phyloP scores from a whole-genome alignment of 108 stramenopile species.

The Epithemia pelagica region DNA sequence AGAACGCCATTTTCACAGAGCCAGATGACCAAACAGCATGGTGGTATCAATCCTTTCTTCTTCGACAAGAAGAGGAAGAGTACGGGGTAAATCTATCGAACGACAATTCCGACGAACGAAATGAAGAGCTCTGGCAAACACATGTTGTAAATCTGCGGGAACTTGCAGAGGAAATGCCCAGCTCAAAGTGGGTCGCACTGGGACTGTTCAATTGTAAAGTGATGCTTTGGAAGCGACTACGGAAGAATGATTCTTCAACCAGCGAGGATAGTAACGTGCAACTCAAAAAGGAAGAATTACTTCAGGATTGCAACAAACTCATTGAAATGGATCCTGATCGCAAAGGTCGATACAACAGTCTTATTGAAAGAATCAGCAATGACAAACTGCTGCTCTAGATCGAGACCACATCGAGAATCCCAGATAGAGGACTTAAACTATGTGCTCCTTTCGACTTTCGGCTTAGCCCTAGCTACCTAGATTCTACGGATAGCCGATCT shows the following conservation, averaged over 20 bases:
- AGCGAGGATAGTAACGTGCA: neutral
- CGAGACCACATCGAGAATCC: too few species aligned
- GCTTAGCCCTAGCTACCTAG: too few species aligned
- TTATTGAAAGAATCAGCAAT: neutral
- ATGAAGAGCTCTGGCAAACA: neutral
- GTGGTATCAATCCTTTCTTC: constrained; percentile 6
- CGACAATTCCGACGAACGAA: neutral
- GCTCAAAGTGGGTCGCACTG: neutral
- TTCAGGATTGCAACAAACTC: constrained; percentile 11
- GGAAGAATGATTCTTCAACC: neutral
- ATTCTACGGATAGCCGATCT: too few species aligned
- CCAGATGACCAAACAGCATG: constrained; percentile 74
- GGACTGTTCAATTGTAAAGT: neutral
- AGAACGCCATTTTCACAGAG: constrained; percentile 93
- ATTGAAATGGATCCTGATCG: constrained; percentile 38
- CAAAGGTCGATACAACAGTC: constrained; percentile 22
- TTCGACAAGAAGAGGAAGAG: neutral
- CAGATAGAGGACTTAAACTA: too few species aligned
- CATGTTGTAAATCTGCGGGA: neutral
- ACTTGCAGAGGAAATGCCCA: neutral
- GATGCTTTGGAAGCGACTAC: neutral
- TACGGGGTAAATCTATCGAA: too few species aligned
- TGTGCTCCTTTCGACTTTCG: too few species aligned
- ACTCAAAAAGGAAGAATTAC: neutral
- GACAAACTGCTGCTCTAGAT: too few species aligned